phyloP scores from a whole-genome alignment of 2,329 filamentous ascomycete genomes.

The Aspergillus hiratsukae region DNA sequence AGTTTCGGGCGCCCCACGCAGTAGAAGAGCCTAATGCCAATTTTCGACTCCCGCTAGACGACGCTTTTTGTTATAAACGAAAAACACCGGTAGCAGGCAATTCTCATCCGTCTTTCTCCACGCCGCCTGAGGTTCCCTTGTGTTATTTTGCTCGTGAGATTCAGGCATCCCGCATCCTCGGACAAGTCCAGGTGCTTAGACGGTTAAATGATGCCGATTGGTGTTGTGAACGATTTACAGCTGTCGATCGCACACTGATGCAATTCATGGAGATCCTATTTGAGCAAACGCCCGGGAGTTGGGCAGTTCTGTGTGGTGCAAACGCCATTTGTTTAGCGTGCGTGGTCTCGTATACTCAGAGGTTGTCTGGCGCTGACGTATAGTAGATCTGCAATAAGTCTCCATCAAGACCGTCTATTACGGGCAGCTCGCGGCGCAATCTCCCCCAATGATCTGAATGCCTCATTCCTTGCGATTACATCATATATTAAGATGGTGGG shows the following conservation, averaged over 20 bases:
- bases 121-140: background rate
- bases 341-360: background rate
- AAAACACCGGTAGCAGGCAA: background rate
- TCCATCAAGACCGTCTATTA: background rate
- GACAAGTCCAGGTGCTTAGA: slow-evolving; percentile 1
- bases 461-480: background rate
- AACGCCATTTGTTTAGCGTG: slow-evolving; percentile 1
- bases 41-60: slow-evolving; percentile 3
- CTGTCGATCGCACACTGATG: background rate
- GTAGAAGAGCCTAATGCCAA: background rate
- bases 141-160: slow-evolving; percentile 6
- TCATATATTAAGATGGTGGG: slow-evolving; percentile 5
- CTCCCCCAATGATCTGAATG: background rate
- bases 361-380: background rate
- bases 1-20: background rate
- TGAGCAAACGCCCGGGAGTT: slow-evolving; percentile 1
- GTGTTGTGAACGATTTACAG: background rate
- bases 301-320: slow-evolving; percentile 1
- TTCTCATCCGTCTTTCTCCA: background rate
- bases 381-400: background rate
- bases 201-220: background rate
- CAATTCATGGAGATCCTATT: background rate
- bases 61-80: background rate
- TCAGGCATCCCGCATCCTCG: background rate
- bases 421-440: background rate